Evolutionary conservation across 306 rosid genomes (phyloP), one percentile per base, ranked within the genome.

Genomic region (Casuarina glauca): DNA sequence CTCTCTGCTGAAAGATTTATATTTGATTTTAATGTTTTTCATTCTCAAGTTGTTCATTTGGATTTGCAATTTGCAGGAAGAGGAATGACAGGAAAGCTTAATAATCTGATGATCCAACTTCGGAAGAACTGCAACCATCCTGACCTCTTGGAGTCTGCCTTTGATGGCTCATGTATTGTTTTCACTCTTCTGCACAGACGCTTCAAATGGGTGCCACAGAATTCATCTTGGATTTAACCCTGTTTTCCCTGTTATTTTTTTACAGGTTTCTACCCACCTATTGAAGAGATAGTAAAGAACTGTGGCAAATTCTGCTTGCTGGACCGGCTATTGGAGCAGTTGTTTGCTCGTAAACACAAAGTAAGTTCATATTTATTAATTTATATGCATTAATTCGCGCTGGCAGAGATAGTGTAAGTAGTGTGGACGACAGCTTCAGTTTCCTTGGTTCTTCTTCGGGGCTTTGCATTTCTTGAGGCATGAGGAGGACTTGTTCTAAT

Each of bases 121-220:
- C 88, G 99, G 80, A 96, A 96, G 87, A 91, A 87, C 85, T 96
- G 99, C 82, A 90, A 87, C 87, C 99, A 93, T 87, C 99, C 99
- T 32, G 99, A 96, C 76, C 90, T 96, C 67, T 69, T 96, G 74
- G 90, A 90, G 69, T 82, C 97, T 1, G 84, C 79, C 48, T 88
- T 78, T 82, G 93, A 91, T 72, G 84, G 69, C 70, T 86, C 97
- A 36, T 73, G 99, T 96, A 75, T 43, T 72, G 80, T 46, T 19
- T 76, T 52, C 54, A 0, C 51, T 46, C 35, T 52, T 85, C 39
- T 4, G 10, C 82, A 72, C 44, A 53, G 8, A 70, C 58, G 36
- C 80, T 70, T 78, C 19, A 73, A 69, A 70, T 26, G 10, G 73
- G 53, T 61, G 9, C 57, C 48, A 15, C 38, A 32, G 61, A 48